Evolutionary conservation across 306 rosid genomes (phyloP), one percentile per base, ranked within the genome.

Genomic region (Cucumis sativus): DNA sequence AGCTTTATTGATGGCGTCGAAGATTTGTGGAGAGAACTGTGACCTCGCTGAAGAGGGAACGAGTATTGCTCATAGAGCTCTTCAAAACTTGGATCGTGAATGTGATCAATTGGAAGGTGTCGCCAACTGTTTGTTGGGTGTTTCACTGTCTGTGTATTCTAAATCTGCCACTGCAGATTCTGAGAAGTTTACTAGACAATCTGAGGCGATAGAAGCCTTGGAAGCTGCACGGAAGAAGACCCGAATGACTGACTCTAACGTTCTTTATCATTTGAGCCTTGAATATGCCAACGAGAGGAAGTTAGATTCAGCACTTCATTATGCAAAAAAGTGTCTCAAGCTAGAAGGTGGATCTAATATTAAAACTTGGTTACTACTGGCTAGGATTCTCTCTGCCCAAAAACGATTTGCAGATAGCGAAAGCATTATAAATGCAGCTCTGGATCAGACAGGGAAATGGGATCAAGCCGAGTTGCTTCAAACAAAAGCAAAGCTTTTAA

Each of bases 381-480:
- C 90, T 63, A 83, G 92, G 76, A 84, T 92, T 84, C 84, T 92
- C 70, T 96, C 99, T 1, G 97, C 99, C 81, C 88, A 92, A 76
- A 88, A 79, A 85, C 82, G 74, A 82, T 91, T 83, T 86, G 60
- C 66, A 70, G 98, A 92, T 78, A 92, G 96, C 65, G 92, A 96
- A 83, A 80, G 87, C 77, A 76, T 96, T 40, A 75, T 92, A 18
- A 82, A 86, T 75, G 89, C 91, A 82, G 98, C 98, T 82, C 84
- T 96, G 86, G 92, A 92, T 80, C 92, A 90, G 83, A 89, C 97
- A 35, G 93, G 88, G 72, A 91, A 83, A 85, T 96, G 99, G 99
- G 96, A 96, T 75, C 98, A 88, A 88, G 97, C 93, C 74, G 88
- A 86, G 68, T 76, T 91, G 78, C 84, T 92, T 86, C 85, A 88